phyloP scores from a whole-genome alignment of 768 basidiomycete species.

The Gymnopilus junonius region DNA sequence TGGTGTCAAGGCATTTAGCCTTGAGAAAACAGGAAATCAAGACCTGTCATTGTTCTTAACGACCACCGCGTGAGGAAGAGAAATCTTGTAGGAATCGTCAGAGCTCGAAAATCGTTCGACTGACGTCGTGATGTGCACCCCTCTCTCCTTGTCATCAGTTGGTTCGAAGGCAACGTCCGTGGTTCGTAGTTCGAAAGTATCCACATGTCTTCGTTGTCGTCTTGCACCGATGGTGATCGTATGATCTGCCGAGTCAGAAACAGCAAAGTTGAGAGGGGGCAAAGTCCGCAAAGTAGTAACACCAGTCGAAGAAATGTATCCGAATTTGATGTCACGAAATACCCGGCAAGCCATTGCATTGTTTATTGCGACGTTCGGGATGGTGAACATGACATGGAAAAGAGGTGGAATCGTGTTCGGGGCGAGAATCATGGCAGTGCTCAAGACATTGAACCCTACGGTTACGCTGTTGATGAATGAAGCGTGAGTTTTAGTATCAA shows the following conservation, averaged over 20 bases:
- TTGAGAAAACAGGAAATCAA: no score
- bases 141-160: background rate
- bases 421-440: constrained; percentile 22
- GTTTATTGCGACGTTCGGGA: constrained; percentile 32
- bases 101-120: background rate
- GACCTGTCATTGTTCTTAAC: background rate
- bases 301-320: background rate
- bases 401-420: constrained; percentile 21
- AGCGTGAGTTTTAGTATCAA: background rate
- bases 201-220: background rate
- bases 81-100: background rate
- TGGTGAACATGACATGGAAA: constrained; percentile 25
- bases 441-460: constrained; percentile 32
- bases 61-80: background rate
- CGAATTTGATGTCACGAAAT: constrained; percentile 35
- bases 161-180: background rate
- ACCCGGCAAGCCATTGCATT: constrained; percentile 25
- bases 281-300: background rate
- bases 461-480: constrained; percentile 30
- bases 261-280: background rate
- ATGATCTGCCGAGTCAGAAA: background rate
- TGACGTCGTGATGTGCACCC: background rate
- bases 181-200: background rate
- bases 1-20: background rate
- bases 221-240: background rate